Evolutionary conservation across 2,329 filamentous ascomycete genomes (phyloP), one percentile per base, ranked within the genome.

Genomic region (Colletotrichum eleusines): DNA sequence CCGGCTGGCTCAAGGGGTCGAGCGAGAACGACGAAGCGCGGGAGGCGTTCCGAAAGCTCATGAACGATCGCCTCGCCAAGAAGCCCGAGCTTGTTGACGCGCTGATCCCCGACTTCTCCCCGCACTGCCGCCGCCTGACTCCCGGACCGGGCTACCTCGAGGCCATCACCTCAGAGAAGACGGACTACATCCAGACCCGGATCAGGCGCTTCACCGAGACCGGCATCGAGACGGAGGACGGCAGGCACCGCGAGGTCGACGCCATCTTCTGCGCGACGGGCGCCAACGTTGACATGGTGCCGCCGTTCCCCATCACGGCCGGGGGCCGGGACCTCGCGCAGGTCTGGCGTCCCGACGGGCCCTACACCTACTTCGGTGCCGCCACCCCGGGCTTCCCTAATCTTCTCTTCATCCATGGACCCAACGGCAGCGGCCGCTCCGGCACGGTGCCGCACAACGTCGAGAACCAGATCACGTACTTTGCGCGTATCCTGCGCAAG

Each of bases 211-310:
- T 93, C 72, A 91, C 88, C 0, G 80, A 82, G 46, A 88, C 82
- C 0, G 89, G 89, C 0, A 90, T 92, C 55, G 84, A 88, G 74
- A 91, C 88, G 0, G 79, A 77, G 0, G 89, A 92, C 73, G 90
- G 89, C 2, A 76, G 76, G 0, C 81, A 86, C 38, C 81, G 89
- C 3, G 83, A 88, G 20, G 88, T 91, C 0, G 90, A 92, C 71
- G 88, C 88, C 18, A 81, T 92, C 6, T 88, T 93, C 74, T 93
- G 90, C 74, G 88, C 90, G 1, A 94, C 91, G 0, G 91, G 91
- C 1, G 89, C 89, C 11, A 90, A 91, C 73, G 83, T 85, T 14
- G 85, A 89, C 73, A 83, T 87, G 78, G 81, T 86, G 0, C 89
- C 89, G 0, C 85, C 85, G 0, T 93, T 93, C 73, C 82, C 88